Percentiles rank a stretch among this genome's conserved stretches.
Evolutionary conservation across 2,329 filamentous ascomycete species (phyloP).

Genomic region (Harringtonia lauricola): DNA sequence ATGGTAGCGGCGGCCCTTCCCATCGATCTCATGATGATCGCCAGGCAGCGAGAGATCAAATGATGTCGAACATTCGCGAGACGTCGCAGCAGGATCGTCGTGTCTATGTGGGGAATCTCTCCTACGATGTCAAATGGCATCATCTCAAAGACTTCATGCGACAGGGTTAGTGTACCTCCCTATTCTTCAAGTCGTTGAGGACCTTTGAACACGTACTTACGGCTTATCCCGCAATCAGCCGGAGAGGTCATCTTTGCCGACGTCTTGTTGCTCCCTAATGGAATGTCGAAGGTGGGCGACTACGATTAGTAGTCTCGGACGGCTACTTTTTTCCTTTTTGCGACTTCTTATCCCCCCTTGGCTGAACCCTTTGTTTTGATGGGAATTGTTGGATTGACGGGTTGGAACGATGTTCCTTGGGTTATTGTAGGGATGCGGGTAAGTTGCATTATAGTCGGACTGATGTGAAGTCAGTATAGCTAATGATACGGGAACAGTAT

Average conservation of each 20-base stretch:
- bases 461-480: background rate
- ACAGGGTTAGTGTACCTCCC: slow-evolving; percentile 51
- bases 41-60: slow-evolving; percentile 74
- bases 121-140: slow-evolving; percentile 99
- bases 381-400: slow-evolving; percentile 99
- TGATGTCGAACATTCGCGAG: slow-evolving; percentile 91
- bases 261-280: slow-evolving; percentile 98
- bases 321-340: slow-evolving; percentile 45
- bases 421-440: slow-evolving; percentile 99
- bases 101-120: slow-evolving; percentile 97
- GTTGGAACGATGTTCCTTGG: slow-evolving; percentile 80
- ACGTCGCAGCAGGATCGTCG: slow-evolving; percentile 97
- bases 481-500: slow-evolving; percentile 49
- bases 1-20: slow-evolving; percentile 43
- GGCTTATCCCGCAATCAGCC: slow-evolving; percentile 43
- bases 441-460: too few relatives aligned
- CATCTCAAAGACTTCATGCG: slow-evolving; percentile 99
- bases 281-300: slow-evolving; percentile 99
- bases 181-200: background rate
- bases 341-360: slow-evolving; percentile 30
- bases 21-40: slow-evolving; percentile 79
- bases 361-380: slow-evolving; percentile 40
- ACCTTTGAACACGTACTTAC: slow-evolving; percentile 21
- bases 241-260: slow-evolving; percentile 99
- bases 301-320: slow-evolving; percentile 71